phyloP scores from a whole-genome alignment of 2,329 filamentous ascomycete genomes.

The Ophiocordyceps camponoti-saundersi region DNA sequence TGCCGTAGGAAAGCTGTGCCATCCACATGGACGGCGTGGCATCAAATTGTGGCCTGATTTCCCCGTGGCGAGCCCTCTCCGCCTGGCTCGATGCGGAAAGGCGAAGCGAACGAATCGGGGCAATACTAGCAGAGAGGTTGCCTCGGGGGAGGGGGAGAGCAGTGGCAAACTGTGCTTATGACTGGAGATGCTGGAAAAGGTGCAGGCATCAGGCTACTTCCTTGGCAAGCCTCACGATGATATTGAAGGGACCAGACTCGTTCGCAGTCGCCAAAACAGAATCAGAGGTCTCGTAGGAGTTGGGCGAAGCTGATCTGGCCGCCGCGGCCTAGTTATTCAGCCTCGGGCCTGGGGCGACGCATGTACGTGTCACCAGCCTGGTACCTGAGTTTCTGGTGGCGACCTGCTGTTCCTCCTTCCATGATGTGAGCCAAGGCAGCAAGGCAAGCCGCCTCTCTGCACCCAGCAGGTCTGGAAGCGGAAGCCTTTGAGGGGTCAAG shows the following conservation, averaged over 20 bases:
- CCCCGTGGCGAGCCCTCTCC: background rate
- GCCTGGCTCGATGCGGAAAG: constrained; percentile 11
- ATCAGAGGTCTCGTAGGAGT: background rate
- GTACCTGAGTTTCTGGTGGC: background rate
- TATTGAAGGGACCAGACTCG: background rate
- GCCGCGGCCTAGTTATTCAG: background rate
- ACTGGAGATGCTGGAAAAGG: background rate
- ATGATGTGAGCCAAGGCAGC: background rate
- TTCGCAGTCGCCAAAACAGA: background rate
- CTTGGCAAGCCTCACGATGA: background rate
- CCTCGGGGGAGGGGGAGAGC: background rate
- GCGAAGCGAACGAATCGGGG: constrained; percentile 21
- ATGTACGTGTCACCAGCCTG: background rate
- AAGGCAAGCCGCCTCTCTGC: background rate
- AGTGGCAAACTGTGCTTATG: background rate
- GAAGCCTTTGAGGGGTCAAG: background rate
- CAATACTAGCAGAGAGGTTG: background rate
- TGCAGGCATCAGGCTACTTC: background rate
- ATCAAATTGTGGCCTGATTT: constrained; percentile 1
- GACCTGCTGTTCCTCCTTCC: background rate
- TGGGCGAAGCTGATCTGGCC: background rate
- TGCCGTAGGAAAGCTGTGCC: background rate
- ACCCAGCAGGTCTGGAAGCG: background rate
- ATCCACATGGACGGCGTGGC: background rate
- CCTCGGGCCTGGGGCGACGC: background rate